These are phyloP conservation scores for Austroboletus niveus DNA, from an alignment of 1,284 basidiomycete genomes.

Conservation along the genomic window DNA sequence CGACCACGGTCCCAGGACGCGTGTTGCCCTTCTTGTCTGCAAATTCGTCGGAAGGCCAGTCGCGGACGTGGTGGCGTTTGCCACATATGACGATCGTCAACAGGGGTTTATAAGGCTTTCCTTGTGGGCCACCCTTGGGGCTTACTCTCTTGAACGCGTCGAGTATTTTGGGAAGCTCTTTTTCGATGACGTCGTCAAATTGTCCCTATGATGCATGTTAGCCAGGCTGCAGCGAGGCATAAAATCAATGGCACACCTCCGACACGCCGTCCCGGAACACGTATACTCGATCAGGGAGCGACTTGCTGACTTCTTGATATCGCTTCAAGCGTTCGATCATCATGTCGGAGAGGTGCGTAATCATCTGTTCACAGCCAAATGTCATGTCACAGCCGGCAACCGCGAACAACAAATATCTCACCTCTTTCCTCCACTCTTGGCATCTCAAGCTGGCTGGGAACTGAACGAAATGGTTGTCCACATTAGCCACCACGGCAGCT, in stretches of 20 bases:
- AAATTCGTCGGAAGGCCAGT: constrained; percentile 51
- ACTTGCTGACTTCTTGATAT: constrained; percentile 53
- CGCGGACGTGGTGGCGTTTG: constrained; percentile 74
- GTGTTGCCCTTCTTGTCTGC: constrained; percentile 69
- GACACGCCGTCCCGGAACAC: constrained; percentile 67
- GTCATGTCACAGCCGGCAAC: background rate
- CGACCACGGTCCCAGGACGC: constrained; percentile 70
- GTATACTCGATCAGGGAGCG: constrained; percentile 57
- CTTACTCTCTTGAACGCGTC: constrained; percentile 58
- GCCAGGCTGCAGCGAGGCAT: background rate
- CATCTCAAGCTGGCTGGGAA: constrained; percentile 68
- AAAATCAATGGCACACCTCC: constrained; percentile 45
- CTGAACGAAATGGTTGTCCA: constrained; percentile 63
- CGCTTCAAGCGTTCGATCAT: constrained; percentile 61
- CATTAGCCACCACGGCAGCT: constrained; percentile 73
- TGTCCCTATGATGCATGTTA: constrained; percentile 51
- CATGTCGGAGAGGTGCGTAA: constrained; percentile 62
- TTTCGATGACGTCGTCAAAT: constrained; percentile 54
- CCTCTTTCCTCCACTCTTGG: constrained; percentile 70
- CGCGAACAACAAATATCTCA: constrained; percentile 24
- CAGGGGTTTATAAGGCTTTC: constrained; percentile 52
- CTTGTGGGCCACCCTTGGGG: constrained; percentile 24
- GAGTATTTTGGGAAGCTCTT: constrained; percentile 60
- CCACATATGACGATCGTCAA: constrained; percentile 76
- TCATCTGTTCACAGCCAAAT: constrained; percentile 47